These are phyloP conservation scores for Nitzschia inconspicua DNA, from an alignment of 108 stramenopile genomes.

Conservation along the genomic window DNA sequence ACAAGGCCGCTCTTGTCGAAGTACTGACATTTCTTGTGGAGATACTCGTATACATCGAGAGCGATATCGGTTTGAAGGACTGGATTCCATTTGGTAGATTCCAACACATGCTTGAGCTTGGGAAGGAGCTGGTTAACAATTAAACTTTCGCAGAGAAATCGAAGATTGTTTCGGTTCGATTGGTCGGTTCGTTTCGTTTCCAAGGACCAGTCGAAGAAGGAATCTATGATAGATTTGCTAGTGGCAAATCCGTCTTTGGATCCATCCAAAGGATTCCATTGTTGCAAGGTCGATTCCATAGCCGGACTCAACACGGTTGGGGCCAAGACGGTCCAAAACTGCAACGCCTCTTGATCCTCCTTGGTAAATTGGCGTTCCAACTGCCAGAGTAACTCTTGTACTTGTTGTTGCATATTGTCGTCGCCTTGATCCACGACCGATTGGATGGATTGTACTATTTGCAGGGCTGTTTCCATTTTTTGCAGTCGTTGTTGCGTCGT, in stretches of 20 bases:
- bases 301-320: constrained; percentile 67
- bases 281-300: constrained; percentile 33
- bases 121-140: constrained; percentile 55
- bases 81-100: constrained; percentile 74
- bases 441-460: constrained; percentile 51
- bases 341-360: constrained; percentile 53
- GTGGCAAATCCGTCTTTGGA: constrained; percentile 5
- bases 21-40: constrained; percentile 8
- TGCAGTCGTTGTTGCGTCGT: constrained; percentile 26
- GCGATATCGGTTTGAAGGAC: constrained; percentile 38
- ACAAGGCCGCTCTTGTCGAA: neutral
- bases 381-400: constrained; percentile 1
- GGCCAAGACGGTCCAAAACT: constrained; percentile 55
- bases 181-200: neutral
- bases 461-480: constrained; percentile 47
- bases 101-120: constrained; percentile 44
- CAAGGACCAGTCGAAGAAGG: constrained; percentile 21
- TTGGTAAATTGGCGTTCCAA: constrained; percentile 26
- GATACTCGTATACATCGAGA: constrained; percentile 54
- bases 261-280: constrained; percentile 47
- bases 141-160: constrained; percentile 31
- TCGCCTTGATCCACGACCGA: neutral
- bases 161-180: neutral
- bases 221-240: constrained; percentile 31
- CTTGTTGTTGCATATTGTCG: neutral